phyloP scores from a whole-genome alignment of 1,284 basidiomycete genomes.

The Irpex rosettiformis region DNA sequence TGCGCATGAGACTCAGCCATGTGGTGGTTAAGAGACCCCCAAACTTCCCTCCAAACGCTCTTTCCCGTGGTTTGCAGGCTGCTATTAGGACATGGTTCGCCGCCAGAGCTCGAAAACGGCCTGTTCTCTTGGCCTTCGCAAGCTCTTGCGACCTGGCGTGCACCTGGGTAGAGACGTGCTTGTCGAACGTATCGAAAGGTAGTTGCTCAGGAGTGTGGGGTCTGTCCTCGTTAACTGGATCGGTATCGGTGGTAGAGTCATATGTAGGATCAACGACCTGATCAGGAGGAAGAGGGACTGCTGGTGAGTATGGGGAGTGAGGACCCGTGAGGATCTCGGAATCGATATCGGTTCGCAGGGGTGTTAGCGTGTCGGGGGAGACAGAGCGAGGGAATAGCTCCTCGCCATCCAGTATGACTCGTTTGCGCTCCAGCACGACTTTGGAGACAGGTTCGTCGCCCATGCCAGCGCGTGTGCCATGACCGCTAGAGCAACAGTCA shows the following conservation, averaged over 20 bases:
- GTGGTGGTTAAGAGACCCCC: constrained; percentile 10
- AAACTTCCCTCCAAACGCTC: constrained; percentile 3
- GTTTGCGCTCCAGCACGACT: neutral
- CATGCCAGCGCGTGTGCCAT: constrained; percentile 4
- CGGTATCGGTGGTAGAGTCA: too few relatives aligned
- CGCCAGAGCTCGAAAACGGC: neutral
- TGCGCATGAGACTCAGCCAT: neutral
- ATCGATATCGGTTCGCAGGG: neutral
- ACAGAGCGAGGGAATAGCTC: neutral
- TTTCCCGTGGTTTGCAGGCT: constrained; percentile 9
- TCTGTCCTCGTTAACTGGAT: too few relatives aligned
- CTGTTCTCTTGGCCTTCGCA: neutral
- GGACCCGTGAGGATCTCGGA: neutral
- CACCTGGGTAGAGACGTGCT: neutral
- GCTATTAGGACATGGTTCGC: constrained; percentile 11
- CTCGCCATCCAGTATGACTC: neutral
- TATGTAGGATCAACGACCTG: too few relatives aligned
- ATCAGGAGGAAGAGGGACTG: too few relatives aligned
- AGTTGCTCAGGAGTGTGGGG: neutral
- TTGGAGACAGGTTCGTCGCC: constrained; percentile 12
- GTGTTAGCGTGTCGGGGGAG: neutral
- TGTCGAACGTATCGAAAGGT: neutral
- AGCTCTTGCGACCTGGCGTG: neutral
- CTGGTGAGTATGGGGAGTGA: neutral
- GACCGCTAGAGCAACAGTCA: constrained; percentile 14